These are phyloP conservation scores for Mortierella alpina DNA, from an alignment of 192 early-diverging fungal species.

Conservation along the genomic window DNA sequence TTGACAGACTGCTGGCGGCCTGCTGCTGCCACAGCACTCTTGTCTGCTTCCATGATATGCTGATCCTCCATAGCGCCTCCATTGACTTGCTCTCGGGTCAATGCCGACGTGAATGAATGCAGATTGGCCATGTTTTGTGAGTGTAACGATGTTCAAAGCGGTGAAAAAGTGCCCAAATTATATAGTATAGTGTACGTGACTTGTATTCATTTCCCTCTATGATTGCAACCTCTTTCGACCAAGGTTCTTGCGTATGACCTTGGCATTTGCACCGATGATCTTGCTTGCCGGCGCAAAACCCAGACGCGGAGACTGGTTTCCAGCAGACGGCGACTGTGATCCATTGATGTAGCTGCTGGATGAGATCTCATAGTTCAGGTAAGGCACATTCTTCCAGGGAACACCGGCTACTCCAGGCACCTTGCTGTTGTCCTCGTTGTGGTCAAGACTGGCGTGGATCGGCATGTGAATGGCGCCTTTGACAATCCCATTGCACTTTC, in stretches of 20 bases:
- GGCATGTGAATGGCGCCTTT: conserved; percentile 68
- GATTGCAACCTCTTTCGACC: conserved; percentile 33
- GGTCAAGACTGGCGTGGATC: conserved; percentile 57
- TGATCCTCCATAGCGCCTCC: neutral
- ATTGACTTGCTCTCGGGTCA: conserved; percentile 4
- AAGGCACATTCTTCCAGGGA: conserved; percentile 64
- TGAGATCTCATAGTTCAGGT: conserved; percentile 55
- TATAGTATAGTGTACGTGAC: neutral
- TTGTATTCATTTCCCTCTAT: neutral
- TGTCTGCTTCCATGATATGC: neutral
- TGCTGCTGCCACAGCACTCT: neutral
- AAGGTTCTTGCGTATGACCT: conserved; percentile 41
- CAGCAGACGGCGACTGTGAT: conserved; percentile 10
- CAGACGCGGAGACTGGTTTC: conserved; percentile 18
- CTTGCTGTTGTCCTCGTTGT: conserved; percentile 31
- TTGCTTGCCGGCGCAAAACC: conserved; percentile 25
- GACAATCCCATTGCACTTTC: conserved; percentile 57
- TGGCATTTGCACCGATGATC: conserved; percentile 48
- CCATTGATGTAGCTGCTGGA: conserved; percentile 9
- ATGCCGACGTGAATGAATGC: conserved; percentile 16
- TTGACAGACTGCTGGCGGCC: neutral
- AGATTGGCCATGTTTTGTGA: conserved; percentile 2
- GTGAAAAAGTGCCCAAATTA: neutral
- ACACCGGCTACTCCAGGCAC: conserved; percentile 54
- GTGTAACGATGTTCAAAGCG: neutral